phyloP scores from a whole-genome alignment of 1,139 yeast species.

The Suhomyces bribrorum region DNA sequence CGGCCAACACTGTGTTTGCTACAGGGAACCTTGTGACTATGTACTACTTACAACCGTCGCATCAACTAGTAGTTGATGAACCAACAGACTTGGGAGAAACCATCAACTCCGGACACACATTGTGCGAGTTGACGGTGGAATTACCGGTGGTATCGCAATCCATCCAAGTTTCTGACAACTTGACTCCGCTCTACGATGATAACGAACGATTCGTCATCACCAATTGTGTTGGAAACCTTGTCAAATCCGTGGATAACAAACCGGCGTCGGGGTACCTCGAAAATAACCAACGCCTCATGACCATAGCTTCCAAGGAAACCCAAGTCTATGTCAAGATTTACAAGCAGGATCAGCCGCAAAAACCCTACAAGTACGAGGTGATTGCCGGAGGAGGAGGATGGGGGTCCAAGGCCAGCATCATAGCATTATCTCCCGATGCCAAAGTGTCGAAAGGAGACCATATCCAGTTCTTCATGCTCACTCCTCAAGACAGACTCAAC shows the following conservation, averaged over 20 bases:
- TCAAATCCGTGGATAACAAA: constrained; percentile 47
- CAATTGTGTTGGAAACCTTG: constrained; percentile 50
- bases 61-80: background rate
- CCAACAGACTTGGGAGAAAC: constrained; percentile 8
- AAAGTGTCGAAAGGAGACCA: constrained; percentile 43
- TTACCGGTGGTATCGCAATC: constrained; percentile 20
- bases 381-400: constrained; percentile 70
- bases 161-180: constrained; percentile 25
- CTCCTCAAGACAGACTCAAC: constrained; percentile 34
- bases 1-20: constrained; percentile 45
- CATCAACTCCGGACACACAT: constrained; percentile 34
- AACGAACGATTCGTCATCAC: constrained; percentile 36
- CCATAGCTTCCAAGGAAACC: constrained; percentile 46
- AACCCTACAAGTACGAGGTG: constrained; percentile 41
- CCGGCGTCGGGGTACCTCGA: constrained; percentile 58
- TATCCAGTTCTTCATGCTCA: constrained; percentile 50
- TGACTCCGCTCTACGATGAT: constrained; percentile 34
- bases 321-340: constrained; percentile 47
- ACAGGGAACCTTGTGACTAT: constrained; percentile 40
- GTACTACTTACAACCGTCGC: constrained; percentile 34
- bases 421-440: constrained; percentile 61
- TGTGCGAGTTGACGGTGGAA: constrained; percentile 29
- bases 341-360: constrained; percentile 17
- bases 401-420: constrained; percentile 62
- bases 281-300: constrained; percentile 40